Percentiles rank a stretch among this genome's conserved stretches.
phyloP scores from a whole-genome alignment of 768 basidiomycete species.

The Psilocybe subaeruginosa region DNA sequence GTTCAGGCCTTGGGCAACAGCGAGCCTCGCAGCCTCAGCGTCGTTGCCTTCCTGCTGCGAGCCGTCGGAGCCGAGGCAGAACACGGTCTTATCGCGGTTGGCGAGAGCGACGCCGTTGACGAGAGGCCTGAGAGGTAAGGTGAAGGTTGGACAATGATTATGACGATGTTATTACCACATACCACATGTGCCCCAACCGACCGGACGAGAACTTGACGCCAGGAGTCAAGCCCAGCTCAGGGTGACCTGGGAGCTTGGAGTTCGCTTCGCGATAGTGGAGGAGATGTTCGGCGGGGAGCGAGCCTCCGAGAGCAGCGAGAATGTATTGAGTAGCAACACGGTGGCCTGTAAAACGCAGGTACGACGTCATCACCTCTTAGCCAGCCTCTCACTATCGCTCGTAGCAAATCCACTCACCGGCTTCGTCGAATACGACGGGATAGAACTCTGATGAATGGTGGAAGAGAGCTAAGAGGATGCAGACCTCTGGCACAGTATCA shows the following conservation, averaged over 20 bases:
- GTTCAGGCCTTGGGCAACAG: slow-evolving; percentile 82
- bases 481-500: slow-evolving; percentile 85
- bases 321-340: slow-evolving; percentile 92
- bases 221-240: slow-evolving; percentile 88
- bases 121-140: slow-evolving; percentile 49
- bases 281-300: slow-evolving; percentile 73
- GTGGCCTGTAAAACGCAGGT: slow-evolving; percentile 54
- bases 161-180: slow-evolving; percentile 16
- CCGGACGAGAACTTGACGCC: slow-evolving; percentile 93
- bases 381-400: too few species aligned
- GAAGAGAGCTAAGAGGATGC: slow-evolving; percentile 76
- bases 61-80: slow-evolving; percentile 87
- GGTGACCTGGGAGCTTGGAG: slow-evolving; percentile 87
- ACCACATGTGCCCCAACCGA: slow-evolving; percentile 92
- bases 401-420: slow-evolving; percentile 50
- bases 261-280: slow-evolving; percentile 86
- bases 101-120: slow-evolving; percentile 87
- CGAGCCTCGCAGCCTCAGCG: slow-evolving; percentile 86
- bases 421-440: slow-evolving; percentile 80
- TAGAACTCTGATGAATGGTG: slow-evolving; percentile 63
- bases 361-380: too few species aligned
- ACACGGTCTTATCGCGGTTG: slow-evolving; percentile 74
- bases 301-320: slow-evolving; percentile 75
- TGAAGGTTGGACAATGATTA: not conserved
- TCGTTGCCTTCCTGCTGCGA: slow-evolving; percentile 93